Conservation (phyloP, 2,329 filamentous ascomycete species). For the Grosmannia clavigera region DNA sequence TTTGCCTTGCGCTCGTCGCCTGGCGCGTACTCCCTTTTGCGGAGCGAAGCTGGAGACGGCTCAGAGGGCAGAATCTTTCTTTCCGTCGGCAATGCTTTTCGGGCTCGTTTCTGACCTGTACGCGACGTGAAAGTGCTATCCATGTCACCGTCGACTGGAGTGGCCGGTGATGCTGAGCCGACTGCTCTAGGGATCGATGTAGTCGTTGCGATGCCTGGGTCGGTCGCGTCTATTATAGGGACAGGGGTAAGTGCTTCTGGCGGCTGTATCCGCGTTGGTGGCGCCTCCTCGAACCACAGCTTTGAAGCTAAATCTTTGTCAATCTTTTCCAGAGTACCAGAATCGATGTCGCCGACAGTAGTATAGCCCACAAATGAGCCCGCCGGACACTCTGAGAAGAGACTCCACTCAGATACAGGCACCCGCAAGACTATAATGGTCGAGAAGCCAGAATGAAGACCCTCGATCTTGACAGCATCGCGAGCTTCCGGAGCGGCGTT, state of each 20-base stretch:
- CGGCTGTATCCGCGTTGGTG: neutral
- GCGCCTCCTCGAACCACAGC: constrained; percentile 5
- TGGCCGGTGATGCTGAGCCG: neutral
- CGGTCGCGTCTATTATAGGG: neutral
- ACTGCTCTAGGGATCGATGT: neutral
- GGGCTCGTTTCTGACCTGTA: constrained; percentile 2
- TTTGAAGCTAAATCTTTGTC: constrained; percentile 9
- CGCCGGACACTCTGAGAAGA: constrained; percentile 8
- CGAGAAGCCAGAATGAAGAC: constrained; percentile 9
- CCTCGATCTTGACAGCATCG: constrained; percentile 9
- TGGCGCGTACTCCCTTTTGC: neutral
- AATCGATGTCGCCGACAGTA: constrained; percentile 7
- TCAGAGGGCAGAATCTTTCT: constrained; percentile 10
- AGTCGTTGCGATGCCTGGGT: neutral
- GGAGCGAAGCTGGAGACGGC: neutral
- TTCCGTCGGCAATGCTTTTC: constrained; percentile 12
- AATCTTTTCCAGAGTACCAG: constrained; percentile 2
- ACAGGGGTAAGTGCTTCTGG: neutral
- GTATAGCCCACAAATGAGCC: constrained; percentile 11
- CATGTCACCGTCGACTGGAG: neutral
- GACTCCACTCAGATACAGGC: constrained; percentile 8
- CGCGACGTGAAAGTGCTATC: neutral
- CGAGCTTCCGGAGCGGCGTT: constrained; percentile 3
- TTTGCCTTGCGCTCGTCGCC: neutral
- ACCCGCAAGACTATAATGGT: constrained; percentile 11